These are phyloP conservation scores for Nymphaea thermarum DNA, from an alignment of 164 flowering plant species.

Conservation along the genomic window DNA sequence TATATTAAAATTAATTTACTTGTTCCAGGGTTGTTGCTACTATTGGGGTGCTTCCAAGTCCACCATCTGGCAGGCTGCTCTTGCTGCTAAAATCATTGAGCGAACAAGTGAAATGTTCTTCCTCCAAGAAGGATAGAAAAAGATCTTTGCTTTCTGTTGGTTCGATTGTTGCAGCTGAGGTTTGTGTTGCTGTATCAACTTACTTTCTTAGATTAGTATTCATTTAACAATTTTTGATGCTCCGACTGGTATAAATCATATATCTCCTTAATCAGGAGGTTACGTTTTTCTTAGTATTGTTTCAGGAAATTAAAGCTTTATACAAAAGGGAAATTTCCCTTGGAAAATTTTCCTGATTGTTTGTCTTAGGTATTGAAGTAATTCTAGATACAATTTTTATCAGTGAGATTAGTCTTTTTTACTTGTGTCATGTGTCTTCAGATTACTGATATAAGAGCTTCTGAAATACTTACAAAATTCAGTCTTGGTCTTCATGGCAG, in stretches of 20 bases:
- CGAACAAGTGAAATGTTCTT: constrained; percentile 41
- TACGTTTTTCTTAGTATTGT: too few species aligned
- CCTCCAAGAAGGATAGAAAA: constrained; percentile 66
- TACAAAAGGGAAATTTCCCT: too few species aligned
- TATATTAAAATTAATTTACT: not conserved
- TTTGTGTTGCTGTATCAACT: constrained; percentile 6
- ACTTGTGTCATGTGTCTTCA: constrained; percentile 12
- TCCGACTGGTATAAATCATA: too few species aligned
- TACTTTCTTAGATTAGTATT: not conserved
- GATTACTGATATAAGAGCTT: constrained; percentile 71
- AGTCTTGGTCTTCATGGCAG: constrained; percentile 70
- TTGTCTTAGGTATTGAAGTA: not conserved
- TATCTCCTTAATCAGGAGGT: too few species aligned
- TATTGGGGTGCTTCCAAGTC: constrained; percentile 55
- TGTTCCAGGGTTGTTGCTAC: constrained; percentile 60
- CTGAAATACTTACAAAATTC: constrained; percentile 72
- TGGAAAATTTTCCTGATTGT: not conserved
- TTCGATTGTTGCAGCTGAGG: constrained; percentile 87
- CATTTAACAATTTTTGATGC: not conserved
- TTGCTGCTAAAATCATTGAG: constrained; percentile 57
- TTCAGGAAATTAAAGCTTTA: too few species aligned
- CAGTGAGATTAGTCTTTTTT: too few species aligned
- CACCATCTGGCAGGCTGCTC: constrained; percentile 59
- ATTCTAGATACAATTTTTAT: too few species aligned
- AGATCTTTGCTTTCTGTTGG: constrained; percentile 57